Base-by-base conservation (phyloP, 1,139 yeast species). In the Debaryomycetaceae sp. region DNA sequence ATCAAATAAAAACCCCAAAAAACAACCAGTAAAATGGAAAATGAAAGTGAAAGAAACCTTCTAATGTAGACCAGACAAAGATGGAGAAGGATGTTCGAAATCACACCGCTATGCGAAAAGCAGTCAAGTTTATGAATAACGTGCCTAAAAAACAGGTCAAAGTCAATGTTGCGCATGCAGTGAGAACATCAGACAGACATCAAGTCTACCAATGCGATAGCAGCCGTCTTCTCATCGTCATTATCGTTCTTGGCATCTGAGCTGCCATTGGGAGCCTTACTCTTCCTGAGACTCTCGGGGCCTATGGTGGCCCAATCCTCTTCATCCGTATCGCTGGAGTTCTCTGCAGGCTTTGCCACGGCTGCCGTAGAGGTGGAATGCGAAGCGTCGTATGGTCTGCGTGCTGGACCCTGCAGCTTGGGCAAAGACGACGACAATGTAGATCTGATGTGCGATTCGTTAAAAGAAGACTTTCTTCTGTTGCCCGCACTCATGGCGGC, bases 251-350 rank as follows among this genome's bases (percentile, higher is more conserved):
- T 49, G n/a, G 41, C 45, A 6, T 40, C 39, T 6, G 39, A 35
- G 34, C 40, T 42, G 42, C 8, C 33, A 24, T 43, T 42, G 37
- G 41, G 20, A 35, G 23, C 34, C 38, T 40, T 42, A 13, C 22
- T 33, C 8, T 41, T 36, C 41, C 85, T 65, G 43, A 84, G 63
- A 39, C 76, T 66, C 40, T 76, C 85, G 0, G 97, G 89, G 1
- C 97, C 97, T 44, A 90, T 85, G 0, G 89, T 71, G 50, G 83
- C 87, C 98, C 98, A 90, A 65, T 90, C 97, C 62, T 90, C 98
- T 59, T 91, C 97, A 64, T 90, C 98, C 0, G 96, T 88, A 56
- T 87, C 77, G 43, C 71, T 65, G 41, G 36, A 39, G 14, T 38
- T 38, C 8, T 43, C 38, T 11, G 36, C 13, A 9, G 13, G 36